These are phyloP conservation scores for Erythrobasidium hasegawianum DNA, from an alignment of 1,284 basidiomycete genomes.

Conservation along the genomic window DNA sequence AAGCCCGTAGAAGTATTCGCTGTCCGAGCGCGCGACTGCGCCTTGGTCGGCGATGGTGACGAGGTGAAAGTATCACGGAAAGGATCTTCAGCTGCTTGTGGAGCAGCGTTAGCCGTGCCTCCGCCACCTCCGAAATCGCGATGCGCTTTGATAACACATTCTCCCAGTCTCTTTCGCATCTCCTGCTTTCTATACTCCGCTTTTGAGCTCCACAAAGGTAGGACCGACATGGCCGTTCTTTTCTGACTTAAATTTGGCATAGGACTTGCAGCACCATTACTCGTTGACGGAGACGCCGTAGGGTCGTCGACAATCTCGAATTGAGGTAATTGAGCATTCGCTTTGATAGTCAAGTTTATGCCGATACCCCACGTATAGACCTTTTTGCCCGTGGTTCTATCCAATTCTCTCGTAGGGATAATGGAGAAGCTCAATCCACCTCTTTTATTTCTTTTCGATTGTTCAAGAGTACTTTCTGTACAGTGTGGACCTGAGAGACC, in stretches of 20 bases:
- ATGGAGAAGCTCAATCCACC: constrained; percentile 29
- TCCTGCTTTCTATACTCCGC: constrained; percentile 32
- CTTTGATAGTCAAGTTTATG: constrained; percentile 26
- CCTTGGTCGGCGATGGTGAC: neutral
- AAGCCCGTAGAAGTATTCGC: neutral
- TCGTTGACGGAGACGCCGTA: neutral
- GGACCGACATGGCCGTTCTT: constrained; percentile 29
- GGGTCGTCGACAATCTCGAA: constrained; percentile 16
- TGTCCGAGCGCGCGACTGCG: neutral
- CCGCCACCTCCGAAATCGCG: neutral
- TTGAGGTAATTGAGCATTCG: constrained; percentile 25
- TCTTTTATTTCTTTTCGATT: neutral
- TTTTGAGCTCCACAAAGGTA: constrained; percentile 32
- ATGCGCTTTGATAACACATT: constrained; percentile 28
- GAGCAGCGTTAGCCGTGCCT: too few relatives aligned
- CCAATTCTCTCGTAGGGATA: constrained; percentile 14
- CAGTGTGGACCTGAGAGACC: constrained; percentile 17
- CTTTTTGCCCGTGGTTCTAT: constrained; percentile 14
- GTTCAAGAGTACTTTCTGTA: neutral
- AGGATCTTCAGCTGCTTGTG: too few relatives aligned
- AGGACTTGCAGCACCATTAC: too few relatives aligned
- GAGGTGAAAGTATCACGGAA: too few relatives aligned
- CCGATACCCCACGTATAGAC: constrained; percentile 35
- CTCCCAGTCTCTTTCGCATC: constrained; percentile 20
- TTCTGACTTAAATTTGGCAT: constrained; percentile 9